Conservation (phyloP, 768 basidiomycete genomes). For the Gelatoporia subvermispora region DNA sequence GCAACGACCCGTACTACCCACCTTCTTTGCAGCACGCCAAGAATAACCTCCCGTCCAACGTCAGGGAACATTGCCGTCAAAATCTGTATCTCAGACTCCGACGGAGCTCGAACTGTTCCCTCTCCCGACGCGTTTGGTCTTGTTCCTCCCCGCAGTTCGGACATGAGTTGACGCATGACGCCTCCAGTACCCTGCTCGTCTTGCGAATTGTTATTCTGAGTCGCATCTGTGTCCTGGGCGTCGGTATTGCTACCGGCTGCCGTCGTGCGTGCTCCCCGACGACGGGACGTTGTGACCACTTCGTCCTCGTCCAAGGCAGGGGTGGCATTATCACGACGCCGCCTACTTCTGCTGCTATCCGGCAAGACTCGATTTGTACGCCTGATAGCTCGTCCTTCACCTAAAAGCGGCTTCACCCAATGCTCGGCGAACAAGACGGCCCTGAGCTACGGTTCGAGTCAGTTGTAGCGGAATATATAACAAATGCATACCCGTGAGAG, state of each 20-base stretch:
- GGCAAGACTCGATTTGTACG: conserved; percentile 74
- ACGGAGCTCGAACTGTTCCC: conserved; percentile 55
- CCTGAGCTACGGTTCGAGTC: not conserved
- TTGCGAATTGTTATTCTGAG: conserved; percentile 3
- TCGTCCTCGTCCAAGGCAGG: conserved; percentile 44
- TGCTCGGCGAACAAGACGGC: conserved; percentile 49
- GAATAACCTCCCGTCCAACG: conserved; percentile 63
- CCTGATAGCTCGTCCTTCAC: conserved; percentile 55
- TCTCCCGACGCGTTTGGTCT: conserved; percentile 5
- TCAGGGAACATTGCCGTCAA: conserved; percentile 83
- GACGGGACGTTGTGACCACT: conserved; percentile 57
- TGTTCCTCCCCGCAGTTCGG: conserved; percentile 36
- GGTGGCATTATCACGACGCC: conserved; percentile 11
- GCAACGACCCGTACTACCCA: conserved; percentile 29
- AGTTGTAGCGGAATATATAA: not conserved
- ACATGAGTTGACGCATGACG: conserved; percentile 74
- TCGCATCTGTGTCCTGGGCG: not conserved
- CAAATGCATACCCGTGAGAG: conserved; percentile 32
- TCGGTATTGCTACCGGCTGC: not conserved
- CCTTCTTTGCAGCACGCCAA: conserved; percentile 81
- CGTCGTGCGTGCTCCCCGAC: conserved; percentile 19
- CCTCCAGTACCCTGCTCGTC: conserved; percentile 5
- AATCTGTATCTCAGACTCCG: conserved; percentile 71
- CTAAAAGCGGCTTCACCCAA: conserved; percentile 64
- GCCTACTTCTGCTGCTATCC: conserved; percentile 31